A percentile compares a stretch with the other conserved stretches of the same genome.
These are phyloP conservation scores for Hippophae rhamnoides DNA, from an alignment of 306 rosid genomes.

Conservation along the genomic window DNA sequence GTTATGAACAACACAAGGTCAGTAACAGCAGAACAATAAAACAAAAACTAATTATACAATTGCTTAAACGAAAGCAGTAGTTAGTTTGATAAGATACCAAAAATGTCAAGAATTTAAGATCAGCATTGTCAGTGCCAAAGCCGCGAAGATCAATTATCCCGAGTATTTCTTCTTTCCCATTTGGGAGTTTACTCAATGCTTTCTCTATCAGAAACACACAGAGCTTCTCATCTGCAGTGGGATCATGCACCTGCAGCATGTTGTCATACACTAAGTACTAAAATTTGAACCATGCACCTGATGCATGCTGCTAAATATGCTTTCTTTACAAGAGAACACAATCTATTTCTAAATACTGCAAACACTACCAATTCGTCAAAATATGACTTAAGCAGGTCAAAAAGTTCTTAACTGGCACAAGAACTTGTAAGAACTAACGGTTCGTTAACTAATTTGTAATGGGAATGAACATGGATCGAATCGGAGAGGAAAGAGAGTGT, in stretches of 20 bases:
- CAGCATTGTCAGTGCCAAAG: slow-evolving; percentile 63
- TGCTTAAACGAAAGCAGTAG: slow-evolving; percentile 12
- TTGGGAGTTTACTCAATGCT: slow-evolving; percentile 65
- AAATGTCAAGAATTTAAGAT: slow-evolving; percentile 61
- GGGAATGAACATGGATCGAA: too few species aligned
- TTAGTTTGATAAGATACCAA: slow-evolving; percentile 38
- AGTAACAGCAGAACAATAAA: too few species aligned
- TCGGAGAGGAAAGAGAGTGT: too few species aligned
- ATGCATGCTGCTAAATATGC: background rate
- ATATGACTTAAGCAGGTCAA: background rate
- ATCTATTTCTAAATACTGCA: background rate
- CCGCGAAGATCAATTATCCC: slow-evolving; percentile 80
- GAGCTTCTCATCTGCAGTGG: slow-evolving; percentile 55
- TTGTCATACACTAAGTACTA: slow-evolving; percentile 10
- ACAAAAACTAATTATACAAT: background rate
- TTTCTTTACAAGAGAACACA: background rate
- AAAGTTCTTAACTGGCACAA: background rate
- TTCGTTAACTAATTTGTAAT: too few species aligned
- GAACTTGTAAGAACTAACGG: background rate
- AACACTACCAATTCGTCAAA: background rate
- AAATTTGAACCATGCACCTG: slow-evolving; percentile 5
- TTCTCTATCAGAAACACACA: slow-evolving; percentile 72
- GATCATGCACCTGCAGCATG: slow-evolving; percentile 50
- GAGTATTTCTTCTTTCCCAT: slow-evolving; percentile 61
- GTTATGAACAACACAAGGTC: too few species aligned